These are phyloP conservation scores for Phoma sp. DNA, from an alignment of 2,329 filamentous ascomycete species.

Conservation along the genomic window DNA sequence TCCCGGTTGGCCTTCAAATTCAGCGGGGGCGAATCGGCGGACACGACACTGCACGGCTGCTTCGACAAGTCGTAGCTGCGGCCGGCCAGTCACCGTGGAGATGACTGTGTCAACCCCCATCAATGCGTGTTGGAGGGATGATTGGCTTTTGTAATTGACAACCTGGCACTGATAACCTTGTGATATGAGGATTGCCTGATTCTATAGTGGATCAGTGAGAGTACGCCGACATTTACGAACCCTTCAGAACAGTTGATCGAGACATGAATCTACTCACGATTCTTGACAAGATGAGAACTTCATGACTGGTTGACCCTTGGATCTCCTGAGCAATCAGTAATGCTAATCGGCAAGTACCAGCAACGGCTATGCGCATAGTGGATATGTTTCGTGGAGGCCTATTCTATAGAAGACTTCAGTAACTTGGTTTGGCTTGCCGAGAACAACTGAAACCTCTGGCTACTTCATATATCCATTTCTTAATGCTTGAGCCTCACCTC, in stretches of 20 bases:
- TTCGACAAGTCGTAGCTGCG: conserved; percentile 75
- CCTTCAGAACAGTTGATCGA: neutral
- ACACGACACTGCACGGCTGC: conserved; percentile 71
- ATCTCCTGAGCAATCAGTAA: conserved; percentile 65
- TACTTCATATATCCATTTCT: neutral
- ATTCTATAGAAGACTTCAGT: neutral
- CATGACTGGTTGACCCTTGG: conserved; percentile 66
- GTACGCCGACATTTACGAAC: neutral
- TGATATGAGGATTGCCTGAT: conserved; percentile 60
- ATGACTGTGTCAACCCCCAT: conserved; percentile 76
- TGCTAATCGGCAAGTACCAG: conserved; percentile 66
- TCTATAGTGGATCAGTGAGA: conserved; percentile 48
- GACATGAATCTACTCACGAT: conserved; percentile 54
- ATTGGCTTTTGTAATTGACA: conserved; percentile 69
- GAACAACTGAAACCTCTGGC: neutral
- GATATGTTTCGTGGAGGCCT: conserved; percentile 21
- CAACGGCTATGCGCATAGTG: conserved; percentile 68
- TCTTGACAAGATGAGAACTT: conserved; percentile 74
- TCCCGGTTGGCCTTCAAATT: conserved; percentile 71
- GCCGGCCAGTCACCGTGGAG: conserved; percentile 71
- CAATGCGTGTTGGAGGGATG: conserved; percentile 69
- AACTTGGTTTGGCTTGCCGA: neutral
- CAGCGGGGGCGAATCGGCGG: conserved; percentile 73
- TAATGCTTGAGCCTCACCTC: neutral
- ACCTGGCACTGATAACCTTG: conserved; percentile 70